These are phyloP conservation scores for Naganishia albida DNA, from an alignment of 1,284 basidiomycete genomes.

Conservation along the genomic window DNA sequence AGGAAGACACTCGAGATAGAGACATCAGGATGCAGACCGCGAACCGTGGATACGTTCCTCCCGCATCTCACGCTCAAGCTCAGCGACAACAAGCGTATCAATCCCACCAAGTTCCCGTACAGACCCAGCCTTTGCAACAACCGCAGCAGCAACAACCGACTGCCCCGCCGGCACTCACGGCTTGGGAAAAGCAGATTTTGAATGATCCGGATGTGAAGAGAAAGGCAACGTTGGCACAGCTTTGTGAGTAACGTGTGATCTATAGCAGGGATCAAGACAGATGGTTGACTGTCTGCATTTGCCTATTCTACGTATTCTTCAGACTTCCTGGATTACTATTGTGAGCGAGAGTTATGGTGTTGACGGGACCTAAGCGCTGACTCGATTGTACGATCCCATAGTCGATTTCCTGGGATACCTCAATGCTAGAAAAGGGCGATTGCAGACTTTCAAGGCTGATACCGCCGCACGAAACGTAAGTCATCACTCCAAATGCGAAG, in stretches of 20 bases:
- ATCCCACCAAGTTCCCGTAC: constrained; percentile 6
- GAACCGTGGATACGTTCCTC: constrained; percentile 22
- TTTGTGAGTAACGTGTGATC: constrained; percentile 62
- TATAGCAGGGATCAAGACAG: neutral
- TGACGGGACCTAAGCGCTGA: constrained; percentile 14
- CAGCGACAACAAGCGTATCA: constrained; percentile 25
- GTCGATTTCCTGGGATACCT: constrained; percentile 86
- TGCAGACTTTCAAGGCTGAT: constrained; percentile 78
- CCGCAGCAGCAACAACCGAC: constrained; percentile 1
- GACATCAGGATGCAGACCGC: constrained; percentile 33
- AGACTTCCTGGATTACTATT: constrained; percentile 95
- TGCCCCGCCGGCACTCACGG: constrained; percentile 55
- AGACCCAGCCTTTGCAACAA: constrained; percentile 19
- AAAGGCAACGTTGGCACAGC: constrained; percentile 87
- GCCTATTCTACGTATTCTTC: constrained; percentile 33
- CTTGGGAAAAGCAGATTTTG: constrained; percentile 82
- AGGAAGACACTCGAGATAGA: constrained; percentile 7
- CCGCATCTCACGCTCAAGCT: constrained; percentile 24
- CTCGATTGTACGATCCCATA: constrained; percentile 33
- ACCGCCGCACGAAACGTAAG: constrained; percentile 66
- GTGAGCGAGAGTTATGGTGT: constrained; percentile 35
- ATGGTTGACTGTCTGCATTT: neutral
- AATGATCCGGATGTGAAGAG: constrained; percentile 82
- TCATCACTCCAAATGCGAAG: constrained; percentile 5
- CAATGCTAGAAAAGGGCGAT: constrained; percentile 75